A percentile compares a stretch with the other conserved stretches of the same genome.
These are phyloP conservation scores for Adansonia madagascariensis DNA, from an alignment of 441 rosid genomes.

Conservation along the genomic window DNA sequence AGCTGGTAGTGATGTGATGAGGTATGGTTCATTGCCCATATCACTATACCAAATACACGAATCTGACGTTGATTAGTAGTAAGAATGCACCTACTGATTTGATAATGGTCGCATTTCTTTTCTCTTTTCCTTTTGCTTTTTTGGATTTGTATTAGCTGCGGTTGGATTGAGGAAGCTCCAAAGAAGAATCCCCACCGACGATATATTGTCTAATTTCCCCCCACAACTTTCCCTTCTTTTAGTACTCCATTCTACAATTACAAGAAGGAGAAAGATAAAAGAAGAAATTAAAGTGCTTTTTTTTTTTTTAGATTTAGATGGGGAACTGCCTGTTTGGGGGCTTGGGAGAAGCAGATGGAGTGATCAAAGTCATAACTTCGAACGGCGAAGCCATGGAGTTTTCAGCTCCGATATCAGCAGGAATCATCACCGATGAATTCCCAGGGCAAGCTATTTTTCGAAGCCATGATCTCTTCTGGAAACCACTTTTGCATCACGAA, in stretches of 20 bases:
- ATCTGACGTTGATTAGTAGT: not conserved
- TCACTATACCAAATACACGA: slow-evolving; percentile 1
- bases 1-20: slow-evolving; percentile 15
- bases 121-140: not conserved
- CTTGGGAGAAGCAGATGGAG: slow-evolving; percentile 45
- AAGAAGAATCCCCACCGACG: slow-evolving; percentile 41
- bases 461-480: slow-evolving; percentile 51
- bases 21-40: not conserved
- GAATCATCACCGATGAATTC: slow-evolving; percentile 54
- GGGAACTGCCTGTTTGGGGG: slow-evolving; percentile 87
- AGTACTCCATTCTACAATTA: not conserved
- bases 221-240: not conserved
- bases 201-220: not conserved
- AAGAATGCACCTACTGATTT: not conserved
- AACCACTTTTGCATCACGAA: slow-evolving; percentile 50
- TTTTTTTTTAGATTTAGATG: slow-evolving; percentile 37
- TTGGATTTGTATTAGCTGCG: not conserved
- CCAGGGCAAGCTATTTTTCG: slow-evolving; percentile 63
- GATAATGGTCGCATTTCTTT: slow-evolving; percentile 13
- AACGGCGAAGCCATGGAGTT: slow-evolving; percentile 69
- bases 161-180: slow-evolving; percentile 23
- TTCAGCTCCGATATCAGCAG: slow-evolving; percentile 55
- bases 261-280: not conserved
- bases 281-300: not conserved
- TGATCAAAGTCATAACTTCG: slow-evolving; percentile 55